Base-by-base conservation (phyloP, 139 green algal genomes). In the Closterium sp. region DNA sequence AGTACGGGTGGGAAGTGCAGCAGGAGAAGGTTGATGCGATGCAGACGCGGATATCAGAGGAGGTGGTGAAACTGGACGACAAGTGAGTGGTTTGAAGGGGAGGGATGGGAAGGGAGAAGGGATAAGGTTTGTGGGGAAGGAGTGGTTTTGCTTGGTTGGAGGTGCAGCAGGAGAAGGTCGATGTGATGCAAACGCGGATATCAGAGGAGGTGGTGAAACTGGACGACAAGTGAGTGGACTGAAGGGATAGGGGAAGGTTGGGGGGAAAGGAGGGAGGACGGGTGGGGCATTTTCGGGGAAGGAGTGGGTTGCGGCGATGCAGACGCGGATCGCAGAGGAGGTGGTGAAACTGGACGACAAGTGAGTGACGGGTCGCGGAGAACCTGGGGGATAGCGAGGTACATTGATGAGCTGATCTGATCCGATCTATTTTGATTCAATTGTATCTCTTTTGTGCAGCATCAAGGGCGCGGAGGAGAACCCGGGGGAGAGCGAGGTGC, bases 351-450 rank as follows among this genome's bases (percentile, higher is more conserved):
- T 91, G 31, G 89, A 92, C 89, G 89, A 92, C 85, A 89, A 62
- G 89, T 92, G 30, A 92, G 42, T n/a, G 31, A 90, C 6, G 27
- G n/a, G n/a, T 32, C 4, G n/a, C 4, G 95, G 97, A 98, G 87
- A 99, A 99, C 91, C 92, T 98, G 30, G 98, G 98, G 0, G 98
- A 99, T 91, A 97, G 95, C 85, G 98, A 99, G 89, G 97, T 99
- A 88, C 96, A 21, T 6, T 30, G 19, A 27, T 79, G 17, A 28
- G 22, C 31, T 30, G n/a, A 31, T 87, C n/a, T 29, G 27, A 31
- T 87, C n/a, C 27, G 84, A 9, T 50, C 38, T 13, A 30, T 28
- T 42, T 7, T 88, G 28, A 10, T 88, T 29, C 21, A 9, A 30
- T n/a, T n/a, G n/a, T n/a, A n/a, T n/a, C n/a, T 88, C 30, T 62